Percentiles rank a stretch among this genome's conserved stretches.
These are phyloP conservation scores for Fusarium virguliforme DNA, from an alignment of 2,329 filamentous ascomycete genomes.

Conservation along the genomic window DNA sequence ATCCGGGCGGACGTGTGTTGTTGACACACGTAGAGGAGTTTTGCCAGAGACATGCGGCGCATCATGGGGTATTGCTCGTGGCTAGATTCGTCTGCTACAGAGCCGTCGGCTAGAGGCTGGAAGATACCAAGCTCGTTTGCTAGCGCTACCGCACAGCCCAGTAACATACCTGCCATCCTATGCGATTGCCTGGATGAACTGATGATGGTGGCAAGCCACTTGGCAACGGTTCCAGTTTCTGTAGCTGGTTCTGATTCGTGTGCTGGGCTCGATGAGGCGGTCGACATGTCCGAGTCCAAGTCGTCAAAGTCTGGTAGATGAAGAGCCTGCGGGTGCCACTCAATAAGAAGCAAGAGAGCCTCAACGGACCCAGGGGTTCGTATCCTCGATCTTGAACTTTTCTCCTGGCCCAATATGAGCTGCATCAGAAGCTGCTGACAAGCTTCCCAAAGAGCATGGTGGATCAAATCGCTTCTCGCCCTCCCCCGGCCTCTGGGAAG, in stretches of 20 bases:
- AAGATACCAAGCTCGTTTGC: background rate
- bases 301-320: background rate
- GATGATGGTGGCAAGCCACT: background rate
- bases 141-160: background rate
- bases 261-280: background rate
- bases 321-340: background rate
- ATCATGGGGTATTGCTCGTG: background rate
- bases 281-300: background rate
- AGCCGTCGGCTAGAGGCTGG: background rate
- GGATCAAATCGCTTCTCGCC: background rate
- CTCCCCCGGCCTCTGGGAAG: background rate
- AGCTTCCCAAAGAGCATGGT: background rate
- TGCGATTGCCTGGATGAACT: background rate
- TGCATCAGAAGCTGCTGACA: background rate
- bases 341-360: background rate
- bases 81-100: background rate
- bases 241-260: background rate
- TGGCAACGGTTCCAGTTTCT: background rate
- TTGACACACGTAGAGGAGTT: background rate
- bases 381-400: background rate
- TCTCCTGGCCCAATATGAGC: background rate
- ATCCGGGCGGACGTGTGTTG: background rate
- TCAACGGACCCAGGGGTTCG: background rate
- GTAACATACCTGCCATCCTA: background rate
- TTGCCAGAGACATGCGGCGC: background rate